phyloP scores from a whole-genome alignment of 2,329 filamentous ascomycete species.

The Stagonosporopsis tanaceti region DNA sequence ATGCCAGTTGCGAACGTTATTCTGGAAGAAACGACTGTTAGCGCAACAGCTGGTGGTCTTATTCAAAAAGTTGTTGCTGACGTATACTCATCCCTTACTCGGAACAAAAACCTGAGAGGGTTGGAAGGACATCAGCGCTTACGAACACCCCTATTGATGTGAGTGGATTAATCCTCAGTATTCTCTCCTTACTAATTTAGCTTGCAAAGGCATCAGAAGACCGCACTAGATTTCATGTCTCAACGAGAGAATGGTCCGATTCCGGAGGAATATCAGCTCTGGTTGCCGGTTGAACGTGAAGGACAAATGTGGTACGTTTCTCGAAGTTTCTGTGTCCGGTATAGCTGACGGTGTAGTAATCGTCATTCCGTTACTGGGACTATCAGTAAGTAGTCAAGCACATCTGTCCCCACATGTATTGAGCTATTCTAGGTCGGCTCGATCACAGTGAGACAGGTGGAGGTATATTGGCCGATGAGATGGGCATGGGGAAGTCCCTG shows the following conservation, averaged over 20 bases:
- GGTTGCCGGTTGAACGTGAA: conserved; percentile 31
- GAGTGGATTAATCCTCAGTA: not conserved
- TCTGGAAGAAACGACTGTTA: not conserved
- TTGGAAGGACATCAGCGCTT: conserved; percentile 36
- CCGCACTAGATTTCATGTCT: conserved; percentile 40
- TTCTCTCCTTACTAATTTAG: not conserved
- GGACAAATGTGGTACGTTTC: conserved; percentile 30
- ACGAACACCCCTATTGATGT: conserved; percentile 27
- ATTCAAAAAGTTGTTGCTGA: conserved; percentile 9
- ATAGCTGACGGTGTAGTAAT: conserved; percentile 34
- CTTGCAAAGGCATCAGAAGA: conserved; percentile 32
- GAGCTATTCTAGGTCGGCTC: conserved; percentile 6
- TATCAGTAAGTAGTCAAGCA: conserved; percentile 18
- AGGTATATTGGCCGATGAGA: conserved; percentile 67
- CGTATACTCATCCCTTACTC: conserved; percentile 35
- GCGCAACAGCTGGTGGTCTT: not conserved
- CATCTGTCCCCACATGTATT: not conserved
- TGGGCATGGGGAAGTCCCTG: conserved; percentile 68
- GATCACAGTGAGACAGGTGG: conserved; percentile 43
- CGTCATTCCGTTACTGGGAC: conserved; percentile 53
- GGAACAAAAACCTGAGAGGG: conserved; percentile 23
- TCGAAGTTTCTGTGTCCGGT: not conserved
- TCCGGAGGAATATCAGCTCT: conserved; percentile 37
- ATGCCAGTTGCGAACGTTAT: not conserved
- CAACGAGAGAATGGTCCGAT: conserved; percentile 45